Base-by-base conservation (phyloP, 169 alveolate genomes). In the Plasmodium sp. region DNA sequence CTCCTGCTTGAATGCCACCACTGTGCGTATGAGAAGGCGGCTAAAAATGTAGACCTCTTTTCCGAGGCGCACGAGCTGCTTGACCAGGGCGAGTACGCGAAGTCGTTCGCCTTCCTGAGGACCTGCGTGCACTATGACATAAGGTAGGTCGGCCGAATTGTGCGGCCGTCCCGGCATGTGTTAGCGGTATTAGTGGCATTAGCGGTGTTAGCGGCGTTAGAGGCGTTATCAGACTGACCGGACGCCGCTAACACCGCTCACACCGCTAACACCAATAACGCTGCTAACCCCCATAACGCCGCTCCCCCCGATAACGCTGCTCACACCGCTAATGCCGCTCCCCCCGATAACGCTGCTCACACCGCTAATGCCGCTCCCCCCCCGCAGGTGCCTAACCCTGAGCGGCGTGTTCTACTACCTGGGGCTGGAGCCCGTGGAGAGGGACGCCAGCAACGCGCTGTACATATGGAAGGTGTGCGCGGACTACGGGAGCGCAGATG, bases 391-490 rank as follows among this genome's bases (percentile, higher is more conserved):
- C 48, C 36, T 88, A 31, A 88, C 94, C 33, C 39, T 88, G 31
- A 88, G 80, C 5, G 94, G 94, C 14, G 58, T 77, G n/a, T 88
- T 88, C 81, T 88, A 88, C 48, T 88, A 88, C 54, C 73, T 88
- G 72, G 94, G 94, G 7, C 51, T 88, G 33, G 45, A 79, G 4
- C 94, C 94, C 6, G 94, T 88, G 10, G 56, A 79, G 36, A 88
- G 94, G 18, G 79, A 88, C 48, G 83, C 62, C 3, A 5, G 71
- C n/a, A 88, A 79, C 67, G 94, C 94, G 4, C 58, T 88, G 43
- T 79, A 88, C 36, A 80, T 80, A 88, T 88, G 94, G 94, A 88
- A 88, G 48, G 90, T 88, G 62, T 56, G 94, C 48, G 51, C 94
- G 27, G 90, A 88, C 71, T 88, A 88, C 18, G 94, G 94, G 0